Conservation (phyloP, 257 asterid species). For the Lycium ferocissimum region DNA sequence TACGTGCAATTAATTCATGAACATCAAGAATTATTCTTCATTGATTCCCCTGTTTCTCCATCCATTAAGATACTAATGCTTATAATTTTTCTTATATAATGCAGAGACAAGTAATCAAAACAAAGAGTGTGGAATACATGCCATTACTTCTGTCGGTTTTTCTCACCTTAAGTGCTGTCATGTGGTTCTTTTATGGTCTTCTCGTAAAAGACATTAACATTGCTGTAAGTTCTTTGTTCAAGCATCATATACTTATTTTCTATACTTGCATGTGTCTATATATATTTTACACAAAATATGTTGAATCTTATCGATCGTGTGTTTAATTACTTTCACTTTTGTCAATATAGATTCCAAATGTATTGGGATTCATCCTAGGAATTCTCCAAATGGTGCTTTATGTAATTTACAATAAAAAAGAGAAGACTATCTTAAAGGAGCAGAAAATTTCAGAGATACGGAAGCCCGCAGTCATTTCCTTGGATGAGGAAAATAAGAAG, state of each 20-base stretch:
- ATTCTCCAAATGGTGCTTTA: constrained; percentile 61
- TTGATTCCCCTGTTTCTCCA: background rate
- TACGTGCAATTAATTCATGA: background rate
- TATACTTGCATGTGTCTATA: no score
- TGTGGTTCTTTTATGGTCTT: constrained; percentile 81
- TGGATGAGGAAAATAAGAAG: constrained; percentile 20
- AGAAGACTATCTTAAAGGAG: constrained; percentile 31
- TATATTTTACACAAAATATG: background rate
- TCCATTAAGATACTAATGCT: background rate
- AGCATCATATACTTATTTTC: background rate
- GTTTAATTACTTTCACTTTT: background rate
- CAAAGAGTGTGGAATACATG: constrained; percentile 72
- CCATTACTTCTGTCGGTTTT: constrained; percentile 65
- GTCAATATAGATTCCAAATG: constrained; percentile 56
- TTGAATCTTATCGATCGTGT: background rate
- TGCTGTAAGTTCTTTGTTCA: constrained; percentile 56
- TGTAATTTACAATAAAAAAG: constrained; percentile 43
- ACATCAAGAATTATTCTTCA: background rate
- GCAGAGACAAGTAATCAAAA: constrained; percentile 68
- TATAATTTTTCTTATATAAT: background rate
- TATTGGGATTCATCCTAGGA: constrained; percentile 66
- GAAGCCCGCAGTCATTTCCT: no score
- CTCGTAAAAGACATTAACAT: constrained; percentile 61
- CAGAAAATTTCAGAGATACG: constrained; percentile 39
- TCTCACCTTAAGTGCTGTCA: constrained; percentile 73